phyloP scores from a whole-genome alignment of 805 yeast genomes.

The Martiniozyma abietophila region DNA sequence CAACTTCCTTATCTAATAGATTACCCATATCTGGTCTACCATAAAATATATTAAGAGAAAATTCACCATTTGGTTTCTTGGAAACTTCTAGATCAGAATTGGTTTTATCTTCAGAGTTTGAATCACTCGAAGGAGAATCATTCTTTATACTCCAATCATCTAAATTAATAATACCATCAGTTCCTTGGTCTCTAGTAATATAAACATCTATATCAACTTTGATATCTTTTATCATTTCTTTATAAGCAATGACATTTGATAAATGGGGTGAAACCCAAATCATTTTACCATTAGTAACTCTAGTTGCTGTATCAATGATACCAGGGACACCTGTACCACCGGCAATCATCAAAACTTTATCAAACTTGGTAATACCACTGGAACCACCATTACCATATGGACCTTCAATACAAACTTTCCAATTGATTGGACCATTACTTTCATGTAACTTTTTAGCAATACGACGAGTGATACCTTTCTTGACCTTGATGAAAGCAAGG shows the following conservation, averaged over 20 bases:
- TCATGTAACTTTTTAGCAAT: slow-evolving; percentile 25
- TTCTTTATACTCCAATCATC: background rate
- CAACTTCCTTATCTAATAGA: slow-evolving; percentile 27
- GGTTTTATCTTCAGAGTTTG: slow-evolving; percentile 6
- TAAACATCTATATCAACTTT: slow-evolving; percentile 26
- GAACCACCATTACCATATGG: slow-evolving; percentile 48
- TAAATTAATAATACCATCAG: slow-evolving; percentile 1
- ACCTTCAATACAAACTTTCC: slow-evolving; percentile 44
- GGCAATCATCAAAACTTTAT: slow-evolving; percentile 45
- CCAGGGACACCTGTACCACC: slow-evolving; percentile 71
- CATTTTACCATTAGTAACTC: slow-evolving; percentile 31
- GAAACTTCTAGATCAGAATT: slow-evolving; percentile 9
- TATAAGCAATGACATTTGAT: slow-evolving; percentile 36
- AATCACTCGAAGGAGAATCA: background rate
- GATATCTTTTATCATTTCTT: slow-evolving; percentile 21
- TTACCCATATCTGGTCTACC: slow-evolving; percentile 31
- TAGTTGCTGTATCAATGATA: slow-evolving; percentile 30
- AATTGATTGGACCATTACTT: background rate
- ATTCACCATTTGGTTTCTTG: no score
- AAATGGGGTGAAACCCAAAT: slow-evolving; percentile 53
- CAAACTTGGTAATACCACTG: slow-evolving; percentile 38
- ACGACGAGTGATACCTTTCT: slow-evolving; percentile 43
- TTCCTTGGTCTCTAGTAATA: slow-evolving; percentile 27
- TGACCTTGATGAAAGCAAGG: slow-evolving; percentile 35
- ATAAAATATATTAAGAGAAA: slow-evolving; percentile 1